Conservation (phyloP, 257 asterid species). For the Solanum dulcamara region DNA sequence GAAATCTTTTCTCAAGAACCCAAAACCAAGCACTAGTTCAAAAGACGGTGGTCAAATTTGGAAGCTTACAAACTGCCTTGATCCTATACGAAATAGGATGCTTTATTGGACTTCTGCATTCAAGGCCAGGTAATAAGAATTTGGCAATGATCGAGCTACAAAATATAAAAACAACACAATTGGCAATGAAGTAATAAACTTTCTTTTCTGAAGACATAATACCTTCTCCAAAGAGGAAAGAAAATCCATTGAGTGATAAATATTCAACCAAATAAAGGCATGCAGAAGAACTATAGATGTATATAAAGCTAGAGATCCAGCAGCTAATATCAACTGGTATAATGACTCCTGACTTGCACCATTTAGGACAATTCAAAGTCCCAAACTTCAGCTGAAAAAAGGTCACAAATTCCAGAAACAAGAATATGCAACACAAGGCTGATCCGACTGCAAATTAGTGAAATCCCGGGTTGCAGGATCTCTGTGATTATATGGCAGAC, state of each 20-base stretch:
- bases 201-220: neutral
- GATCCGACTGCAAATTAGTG: slow-evolving; percentile 30
- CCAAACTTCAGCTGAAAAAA: slow-evolving; percentile 39
- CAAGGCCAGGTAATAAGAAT: neutral
- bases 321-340: slow-evolving; percentile 16
- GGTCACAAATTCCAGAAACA: slow-evolving; percentile 27
- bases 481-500: slow-evolving; percentile 12
- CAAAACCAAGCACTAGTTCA: neutral
- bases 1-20: neutral
- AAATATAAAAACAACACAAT: neutral
- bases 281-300: slow-evolving; percentile 15
- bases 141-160: neutral
- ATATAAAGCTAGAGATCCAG: slow-evolving; percentile 17
- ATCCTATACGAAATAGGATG: neutral
- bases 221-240: neutral
- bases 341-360: slow-evolving; percentile 20
- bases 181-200: neutral
- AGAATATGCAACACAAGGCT: slow-evolving; percentile 20
- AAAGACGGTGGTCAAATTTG: neutral
- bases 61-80: neutral
- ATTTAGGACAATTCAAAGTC: slow-evolving; percentile 21
- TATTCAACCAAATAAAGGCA: slow-evolving; percentile 4
- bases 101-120: neutral
- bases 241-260: neutral
- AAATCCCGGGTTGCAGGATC: slow-evolving; percentile 16